Base-by-base conservation (phyloP, 306 rosid species). In the Betula pendula region DNA sequence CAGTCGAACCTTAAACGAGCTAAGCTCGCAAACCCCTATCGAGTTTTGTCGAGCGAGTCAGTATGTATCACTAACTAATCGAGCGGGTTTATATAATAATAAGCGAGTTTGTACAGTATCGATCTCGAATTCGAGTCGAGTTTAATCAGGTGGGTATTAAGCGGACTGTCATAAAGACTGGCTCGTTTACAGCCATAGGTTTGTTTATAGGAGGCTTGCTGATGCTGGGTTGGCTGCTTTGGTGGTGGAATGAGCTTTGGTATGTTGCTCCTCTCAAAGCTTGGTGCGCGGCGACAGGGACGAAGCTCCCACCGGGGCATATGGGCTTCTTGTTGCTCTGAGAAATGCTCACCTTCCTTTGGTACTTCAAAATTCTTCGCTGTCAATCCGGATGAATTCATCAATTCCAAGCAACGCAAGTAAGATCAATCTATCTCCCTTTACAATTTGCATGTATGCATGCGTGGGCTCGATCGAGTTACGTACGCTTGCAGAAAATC, bases 281-380 rank as follows among this genome's bases (percentile, higher is more conserved):
- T n/a, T 25, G 35, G 2, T 12, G 25, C 29, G 62, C 49, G 7
- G 44, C 5, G 1, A 19, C 71, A 3, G 67, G 45, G 1, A 6
- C 79, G 60, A 58, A 68, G 60, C 72, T 84, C 15, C 84, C 89
- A 3, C 76, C 84, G 2, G 81, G 84, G 1, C 40, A 65, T 60
- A 62, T 82, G 85, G 79, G 83, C n/a, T 25, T 85, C 4, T 86
- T 81, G 10, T 48, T 82, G 27, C 5, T 82, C 0, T 83, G 84
- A 38, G 78, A 76, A 74, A 47, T 68, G 42, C 63, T 68, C 7
- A 47, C 60, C 44, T 85, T 88, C 47, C 63, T 85, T 4, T 88
- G 87, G 82, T 84, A 81, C 77, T 88, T 80, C 89, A 85, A 88
- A 77, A 56, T 85, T 65, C 71, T 85, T 50, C 14, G 77, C 1